Conservation (phyloP, 1,284 basidiomycete genomes). For the Farysia itapuensis region DNA sequence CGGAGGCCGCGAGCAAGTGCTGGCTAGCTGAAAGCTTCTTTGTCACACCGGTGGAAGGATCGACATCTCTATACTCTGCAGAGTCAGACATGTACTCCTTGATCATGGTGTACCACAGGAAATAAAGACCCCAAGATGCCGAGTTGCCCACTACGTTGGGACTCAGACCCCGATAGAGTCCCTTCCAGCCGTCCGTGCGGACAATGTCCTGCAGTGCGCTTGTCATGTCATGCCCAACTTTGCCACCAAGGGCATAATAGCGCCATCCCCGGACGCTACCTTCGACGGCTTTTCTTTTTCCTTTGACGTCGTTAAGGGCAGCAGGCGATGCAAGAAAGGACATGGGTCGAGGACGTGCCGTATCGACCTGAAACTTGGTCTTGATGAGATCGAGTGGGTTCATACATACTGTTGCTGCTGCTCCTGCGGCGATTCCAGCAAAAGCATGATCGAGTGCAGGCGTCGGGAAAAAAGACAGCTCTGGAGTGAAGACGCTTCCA, state of each 20-base stretch:
- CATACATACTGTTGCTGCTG: conserved; percentile 91
- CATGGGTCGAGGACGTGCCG: conserved; percentile 21
- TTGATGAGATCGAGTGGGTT: conserved; percentile 97
- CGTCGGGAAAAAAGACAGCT: conserved; percentile 47
- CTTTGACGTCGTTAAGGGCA: conserved; percentile 8
- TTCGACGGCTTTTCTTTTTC: conserved; percentile 15
- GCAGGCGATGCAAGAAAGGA: conserved; percentile 1
- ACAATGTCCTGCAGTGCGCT: conserved; percentile 74
- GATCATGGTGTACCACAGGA: conserved; percentile 96
- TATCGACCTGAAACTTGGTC: conserved; percentile 79
- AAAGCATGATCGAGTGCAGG: conserved; percentile 78
- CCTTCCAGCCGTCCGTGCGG: conserved; percentile 74
- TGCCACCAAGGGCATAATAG: conserved; percentile 44
- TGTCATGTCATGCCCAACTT: conserved; percentile 72
- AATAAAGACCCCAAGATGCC: conserved; percentile 96
- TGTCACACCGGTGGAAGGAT: conserved; percentile 7
- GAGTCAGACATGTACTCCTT: conserved; percentile 65
- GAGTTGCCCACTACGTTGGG: conserved; percentile 95
- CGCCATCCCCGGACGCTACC: conserved; percentile 7
- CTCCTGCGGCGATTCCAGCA: conserved; percentile 88
- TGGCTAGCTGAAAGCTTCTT: conserved; percentile 70
- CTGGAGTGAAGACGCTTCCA: background rate
- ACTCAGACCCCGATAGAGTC: conserved; percentile 85
- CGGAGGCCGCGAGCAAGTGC: conserved; percentile 85
- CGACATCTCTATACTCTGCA: conserved; percentile 2